Base-by-base conservation (phyloP, 2,329 filamentous ascomycete genomes). In the Clonostachys byssicola region DNA sequence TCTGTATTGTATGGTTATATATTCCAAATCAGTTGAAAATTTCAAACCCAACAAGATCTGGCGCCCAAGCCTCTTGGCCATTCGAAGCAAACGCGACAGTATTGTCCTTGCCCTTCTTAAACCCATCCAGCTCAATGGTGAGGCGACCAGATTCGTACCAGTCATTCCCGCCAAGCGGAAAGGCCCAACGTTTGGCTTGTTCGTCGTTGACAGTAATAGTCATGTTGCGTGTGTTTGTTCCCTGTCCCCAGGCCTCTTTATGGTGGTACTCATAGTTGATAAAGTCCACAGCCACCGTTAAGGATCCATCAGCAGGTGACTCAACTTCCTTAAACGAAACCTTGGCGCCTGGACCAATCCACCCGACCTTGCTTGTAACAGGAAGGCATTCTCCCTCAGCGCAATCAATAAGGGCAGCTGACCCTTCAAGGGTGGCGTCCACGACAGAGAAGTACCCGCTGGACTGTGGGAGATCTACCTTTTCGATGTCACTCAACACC, bases 201-300 rank as follows among this genome's bases (percentile, higher is more conserved):
- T 58, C 60, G 2, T 62, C 67, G 23, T 79, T 79, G n/a, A 79
- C 65, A 0, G 64, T 55, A 13, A 80, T 58, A 0, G 74, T 75
- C 55, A 77, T 64, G 46, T 78, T 78, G 1, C 74, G 60, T 0
- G 74, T 70, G 52, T 78, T 80, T 1, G 68, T 64, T 0, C 71
- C 75, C 51, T 57, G 67, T 0, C 53, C 66, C 61, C 73, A 77
- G 0, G 70, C 60, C 8, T n/a, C 14, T 0, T 39, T 41, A 43
- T 43, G 43, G n/a, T 61, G 66, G 12, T 76, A 63, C 9, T 78
- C 74, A 51, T 79, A 77, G 59, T 79, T 78, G 57, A 77, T 72
- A 42, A 70, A 78, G 53, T 77, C 72, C 12, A 78, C 56, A 1
- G 70, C 71, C 1, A 78, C 49, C 34, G 73, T 66, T 49, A 71